Evolutionary conservation across 2,329 filamentous ascomycete species (phyloP).

Genomic region (Rosellinia necatrix): DNA sequence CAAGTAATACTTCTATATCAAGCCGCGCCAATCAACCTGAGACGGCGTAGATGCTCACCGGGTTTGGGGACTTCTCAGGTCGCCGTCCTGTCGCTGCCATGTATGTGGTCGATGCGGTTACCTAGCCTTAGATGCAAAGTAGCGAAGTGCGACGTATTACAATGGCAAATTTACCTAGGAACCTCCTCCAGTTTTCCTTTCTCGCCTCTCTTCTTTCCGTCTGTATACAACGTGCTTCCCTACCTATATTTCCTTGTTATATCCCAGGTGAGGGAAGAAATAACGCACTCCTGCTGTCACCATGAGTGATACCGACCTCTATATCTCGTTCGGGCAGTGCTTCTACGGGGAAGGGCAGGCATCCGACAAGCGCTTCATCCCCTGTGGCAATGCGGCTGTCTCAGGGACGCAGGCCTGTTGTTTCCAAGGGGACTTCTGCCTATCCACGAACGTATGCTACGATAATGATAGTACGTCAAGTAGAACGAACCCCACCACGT

Average conservation of each 20-base stretch:
- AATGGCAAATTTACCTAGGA: not conserved
- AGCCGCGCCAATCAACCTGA: not conserved
- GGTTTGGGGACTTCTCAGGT: not conserved
- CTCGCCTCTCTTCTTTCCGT: not conserved
- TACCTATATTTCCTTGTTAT: not conserved
- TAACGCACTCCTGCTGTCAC: not conserved
- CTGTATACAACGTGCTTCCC: not conserved
- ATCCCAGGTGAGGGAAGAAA: not conserved
- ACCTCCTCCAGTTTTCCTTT: not conserved
- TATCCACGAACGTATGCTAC: conserved; percentile 32
- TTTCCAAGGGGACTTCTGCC: conserved; percentile 33
- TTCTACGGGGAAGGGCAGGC: conserved; percentile 34
- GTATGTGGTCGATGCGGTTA: not conserved
- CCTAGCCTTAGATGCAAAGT: not conserved
- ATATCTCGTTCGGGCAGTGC: conserved; percentile 33
- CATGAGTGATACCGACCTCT: conserved; percentile 30
- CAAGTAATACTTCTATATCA: conserved; percentile 3
- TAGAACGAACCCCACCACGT: not conserved
- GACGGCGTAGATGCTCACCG: not conserved
- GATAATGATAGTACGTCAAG: conserved; percentile 32
- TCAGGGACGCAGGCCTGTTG: conserved; percentile 34
- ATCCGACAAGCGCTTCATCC: conserved; percentile 32
- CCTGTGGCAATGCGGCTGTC: conserved; percentile 32
- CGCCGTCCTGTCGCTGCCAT: conserved; percentile 4
- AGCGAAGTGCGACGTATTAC: not conserved